Evolutionary conservation across 2,329 filamentous ascomycete genomes (phyloP), one percentile per base, ranked within the genome.

Genomic region (Xylariaceae sp.): DNA sequence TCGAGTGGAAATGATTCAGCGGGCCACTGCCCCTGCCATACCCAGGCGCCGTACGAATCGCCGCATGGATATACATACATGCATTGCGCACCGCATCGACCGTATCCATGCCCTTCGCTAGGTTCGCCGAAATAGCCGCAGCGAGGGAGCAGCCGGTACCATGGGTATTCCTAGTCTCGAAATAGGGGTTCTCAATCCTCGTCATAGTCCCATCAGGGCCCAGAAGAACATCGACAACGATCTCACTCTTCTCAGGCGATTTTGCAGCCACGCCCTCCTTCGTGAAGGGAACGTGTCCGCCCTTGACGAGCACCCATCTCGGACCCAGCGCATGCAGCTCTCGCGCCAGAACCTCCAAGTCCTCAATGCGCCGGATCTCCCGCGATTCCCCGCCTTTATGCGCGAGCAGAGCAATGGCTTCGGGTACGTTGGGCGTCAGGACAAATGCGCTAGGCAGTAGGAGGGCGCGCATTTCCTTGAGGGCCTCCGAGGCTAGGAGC

Each of bases 131-230:
- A 67, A 92, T 89, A 2, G 89, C 88, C 62, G 89, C 96, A 47
- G 94, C 94, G 61, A 97, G 81, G 8, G 92, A 95, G 71, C 94
- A 99, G 3, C 94, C 94, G 0, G 94, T 97, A 0, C 94, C 94
- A 69, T 99, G 94, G 0, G 93, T 97, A 70, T 93, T 93, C 61
- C 80, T 87, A 7, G 88, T 91, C 8, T 80, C 75, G 63, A 90
- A 80, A 70, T 88, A 97, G 3, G 80, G 79, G 45, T 85, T 89
- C 72, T 92, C 82, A 53, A 96, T 81, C 45, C 85, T 76, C 1
- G 84, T 78, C 0, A 81, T 73, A n/a, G 81, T 73, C 0, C 76
- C 78, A 0, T 73, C 74, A 5, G 90, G 58, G 1, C 62, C 88
- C 49, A 85, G 84, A 4, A 96, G 80, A 2, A 97, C 80, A 70